These are phyloP conservation scores for Didymosphaeria variabile DNA, from an alignment of 2,329 filamentous ascomycete species.

Conservation along the genomic window DNA sequence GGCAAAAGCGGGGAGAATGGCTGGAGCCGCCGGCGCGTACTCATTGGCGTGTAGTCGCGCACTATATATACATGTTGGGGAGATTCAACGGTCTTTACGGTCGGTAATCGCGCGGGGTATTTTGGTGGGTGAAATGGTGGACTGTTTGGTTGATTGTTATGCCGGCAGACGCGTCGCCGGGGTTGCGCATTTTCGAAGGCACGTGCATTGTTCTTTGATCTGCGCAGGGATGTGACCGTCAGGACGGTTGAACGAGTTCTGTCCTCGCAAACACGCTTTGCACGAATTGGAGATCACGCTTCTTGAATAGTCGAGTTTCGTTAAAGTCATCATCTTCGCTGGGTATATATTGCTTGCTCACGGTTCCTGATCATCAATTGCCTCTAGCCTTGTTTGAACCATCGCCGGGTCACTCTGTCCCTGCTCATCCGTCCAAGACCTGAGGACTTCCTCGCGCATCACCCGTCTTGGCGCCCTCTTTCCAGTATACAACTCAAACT, in stretches of 20 bases:
- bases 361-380: conserved; percentile 46
- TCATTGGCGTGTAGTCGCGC: conserved; percentile 35
- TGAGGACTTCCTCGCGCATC: conserved; percentile 72
- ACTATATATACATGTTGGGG: conserved; percentile 29
- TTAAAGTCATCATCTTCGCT: background rate
- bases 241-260: background rate
- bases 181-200: conserved; percentile 15
- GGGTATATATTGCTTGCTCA: conserved; percentile 20
- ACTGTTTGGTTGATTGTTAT: conserved; percentile 14
- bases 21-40: conserved; percentile 45
- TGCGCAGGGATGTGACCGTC: conserved; percentile 10
- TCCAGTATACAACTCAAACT: conserved; percentile 83
- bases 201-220: conserved; percentile 13
- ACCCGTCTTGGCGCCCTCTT: conserved; percentile 73
- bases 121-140: background rate
- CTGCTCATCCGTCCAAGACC: conserved; percentile 46
- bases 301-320: background rate
- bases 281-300: background rate
- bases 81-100: background rate
- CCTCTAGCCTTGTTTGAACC: conserved; percentile 44
- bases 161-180: conserved; percentile 15
- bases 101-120: background rate
- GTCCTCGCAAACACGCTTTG: too few relatives aligned
- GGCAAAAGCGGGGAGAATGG: conserved; percentile 42
- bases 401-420: conserved; percentile 42